Evolutionary conservation across 1,284 basidiomycete genomes (phyloP), one percentile per base, ranked within the genome.

Genomic region (Salmacisia buchloeana): DNA sequence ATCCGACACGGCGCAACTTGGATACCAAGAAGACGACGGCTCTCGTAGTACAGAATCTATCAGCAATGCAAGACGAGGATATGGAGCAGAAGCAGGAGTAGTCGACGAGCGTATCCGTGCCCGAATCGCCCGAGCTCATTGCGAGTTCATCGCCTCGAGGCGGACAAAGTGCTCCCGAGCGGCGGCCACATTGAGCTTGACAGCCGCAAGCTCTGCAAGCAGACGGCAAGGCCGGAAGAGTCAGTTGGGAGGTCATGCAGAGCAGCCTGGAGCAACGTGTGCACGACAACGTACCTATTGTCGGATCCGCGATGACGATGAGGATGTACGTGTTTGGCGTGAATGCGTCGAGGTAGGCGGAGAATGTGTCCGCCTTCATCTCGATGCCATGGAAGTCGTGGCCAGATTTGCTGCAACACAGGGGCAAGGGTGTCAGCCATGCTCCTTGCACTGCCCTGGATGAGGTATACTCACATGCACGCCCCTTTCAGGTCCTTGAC

Each of bases 271-370:
- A 21, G 39, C 39, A 21, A 43, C 15, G 39, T 21, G 15, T 15
- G 23, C 25, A 29, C 0, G 9, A 18, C 3, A 6, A 71, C 85
- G 69, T 70, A 92, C 92, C 89, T 73, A 94, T 89, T 74, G 87
- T 86, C 0, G 90, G 89, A 78, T 96, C 88, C 65, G 91, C 89
- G 10, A 91, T 88, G 36, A 98, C 85, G 64, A 94, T 86, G 75
- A 98, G 84, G 63, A 97, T 89, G 74, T 93, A 97, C 0, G 94
- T 97, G 80, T 94, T 97, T 72, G 86, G 85, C 13, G 94, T 97
- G 82, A 98, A 85, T 72, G 91, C 89, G 73, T 97, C 94, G 54
- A 98, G 85, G n/a, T 96, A 91, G 1, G 93, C 91, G 0, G 90
- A 90, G 75, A 91, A 94, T 36, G 65, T 67, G 18, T 66, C 66